Evolutionary conservation across 331 rosid species (phyloP).

Genomic region (Quercus lobata): DNA sequence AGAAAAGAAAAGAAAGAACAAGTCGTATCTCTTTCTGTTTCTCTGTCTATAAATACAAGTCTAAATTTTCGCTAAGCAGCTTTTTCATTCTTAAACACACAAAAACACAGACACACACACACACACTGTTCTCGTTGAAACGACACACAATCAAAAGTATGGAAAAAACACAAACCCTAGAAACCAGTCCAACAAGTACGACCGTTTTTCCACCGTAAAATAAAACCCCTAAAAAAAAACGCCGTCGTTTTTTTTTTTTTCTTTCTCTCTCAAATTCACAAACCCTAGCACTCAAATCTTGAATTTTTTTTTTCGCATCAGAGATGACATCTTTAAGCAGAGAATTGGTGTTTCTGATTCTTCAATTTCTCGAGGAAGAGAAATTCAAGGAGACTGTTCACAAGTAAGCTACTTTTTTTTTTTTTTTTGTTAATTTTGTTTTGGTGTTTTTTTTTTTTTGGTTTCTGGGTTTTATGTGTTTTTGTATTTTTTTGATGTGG

Average conservation of each 20-base stretch:
- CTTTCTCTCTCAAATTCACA: no score
- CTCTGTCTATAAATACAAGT: constrained; percentile 11
- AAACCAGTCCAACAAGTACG: not conserved
- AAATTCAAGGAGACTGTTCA: constrained; percentile 45
- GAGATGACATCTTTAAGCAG: constrained; percentile 51
- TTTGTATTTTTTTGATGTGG: not conserved
- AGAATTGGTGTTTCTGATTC: constrained; percentile 46
- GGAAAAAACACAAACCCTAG: constrained; percentile 24
- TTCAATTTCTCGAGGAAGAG: constrained; percentile 60
- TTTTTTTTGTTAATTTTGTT: not conserved
- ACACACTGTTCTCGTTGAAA: constrained; percentile 16
- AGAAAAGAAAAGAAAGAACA: constrained; percentile 1
- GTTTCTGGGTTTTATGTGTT: not conserved
- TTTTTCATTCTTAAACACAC: not conserved
- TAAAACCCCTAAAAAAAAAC: not conserved
- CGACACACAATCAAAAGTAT: not conserved
- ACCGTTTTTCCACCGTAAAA: not conserved
- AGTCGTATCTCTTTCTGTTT: not conserved
- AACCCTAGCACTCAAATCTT: no score
- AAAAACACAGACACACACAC: no score
- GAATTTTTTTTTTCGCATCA: not conserved
- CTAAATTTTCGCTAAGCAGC: not conserved
- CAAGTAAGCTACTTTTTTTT: constrained; percentile 25
- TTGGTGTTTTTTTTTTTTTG: not conserved
- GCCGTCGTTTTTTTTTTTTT: not conserved